phyloP scores from a whole-genome alignment of 768 basidiomycete genomes.

The Amanita exitialis region DNA sequence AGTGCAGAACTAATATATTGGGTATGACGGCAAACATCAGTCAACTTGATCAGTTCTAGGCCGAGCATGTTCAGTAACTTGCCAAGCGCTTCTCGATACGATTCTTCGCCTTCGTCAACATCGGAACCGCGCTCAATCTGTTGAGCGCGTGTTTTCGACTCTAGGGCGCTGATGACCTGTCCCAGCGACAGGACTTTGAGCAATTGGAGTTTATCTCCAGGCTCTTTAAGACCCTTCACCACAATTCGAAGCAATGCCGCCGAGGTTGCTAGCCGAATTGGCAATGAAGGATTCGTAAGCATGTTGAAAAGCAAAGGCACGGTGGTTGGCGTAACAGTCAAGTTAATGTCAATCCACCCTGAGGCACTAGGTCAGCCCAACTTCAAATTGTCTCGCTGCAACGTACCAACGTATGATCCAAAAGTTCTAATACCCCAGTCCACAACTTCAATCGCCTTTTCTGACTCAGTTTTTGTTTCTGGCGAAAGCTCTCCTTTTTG shows the following conservation, averaged over 20 bases:
- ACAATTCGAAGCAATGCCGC: slow-evolving; percentile 75
- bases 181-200: slow-evolving; percentile 84
- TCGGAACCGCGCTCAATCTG: slow-evolving; percentile 57
- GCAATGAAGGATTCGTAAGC: slow-evolving; percentile 65
- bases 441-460: slow-evolving; percentile 63
- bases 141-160: slow-evolving; percentile 61
- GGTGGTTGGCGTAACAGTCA: slow-evolving; percentile 87
- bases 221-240: slow-evolving; percentile 90
- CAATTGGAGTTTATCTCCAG: slow-evolving; percentile 80
- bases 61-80: slow-evolving; percentile 77
- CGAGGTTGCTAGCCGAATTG: slow-evolving; percentile 77
- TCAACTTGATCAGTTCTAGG: slow-evolving; percentile 70
- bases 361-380: not conserved
- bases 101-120: slow-evolving; percentile 81
- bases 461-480: slow-evolving; percentile 35
- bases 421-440: slow-evolving; percentile 92
- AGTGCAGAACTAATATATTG: not conserved
- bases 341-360: slow-evolving; percentile 98
- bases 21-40: slow-evolving; percentile 46
- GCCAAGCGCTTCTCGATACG: slow-evolving; percentile 83
- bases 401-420: slow-evolving; percentile 87
- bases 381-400: not conserved
- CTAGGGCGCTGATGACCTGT: slow-evolving; percentile 72
- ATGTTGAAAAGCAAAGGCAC: slow-evolving; percentile 79
- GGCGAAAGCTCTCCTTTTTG: slow-evolving; percentile 35